Conservation (phyloP, 345 rosid genomes). For the Populus nigra region DNA sequence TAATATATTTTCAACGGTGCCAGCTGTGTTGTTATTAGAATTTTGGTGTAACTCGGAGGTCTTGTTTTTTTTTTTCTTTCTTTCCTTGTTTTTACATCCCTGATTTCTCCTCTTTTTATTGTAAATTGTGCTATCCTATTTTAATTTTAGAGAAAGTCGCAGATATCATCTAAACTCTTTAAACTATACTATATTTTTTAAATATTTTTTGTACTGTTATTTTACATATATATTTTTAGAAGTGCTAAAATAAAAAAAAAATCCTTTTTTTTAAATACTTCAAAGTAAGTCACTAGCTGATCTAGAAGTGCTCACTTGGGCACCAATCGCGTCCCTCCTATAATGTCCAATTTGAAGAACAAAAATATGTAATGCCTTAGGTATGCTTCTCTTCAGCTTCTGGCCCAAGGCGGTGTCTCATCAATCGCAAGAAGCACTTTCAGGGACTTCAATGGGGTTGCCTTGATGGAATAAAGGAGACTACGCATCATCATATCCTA, state of each 20-base stretch:
- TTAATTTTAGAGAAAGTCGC: no score
- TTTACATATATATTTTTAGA: no score
- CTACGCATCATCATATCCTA: not conserved
- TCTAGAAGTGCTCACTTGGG: not conserved
- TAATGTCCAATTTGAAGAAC: not conserved
- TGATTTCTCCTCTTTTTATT: fast-evolving
- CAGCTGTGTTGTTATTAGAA: no score
- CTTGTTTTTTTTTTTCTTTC: no score
- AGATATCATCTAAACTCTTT: no score
- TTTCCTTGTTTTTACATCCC: fast-evolving
- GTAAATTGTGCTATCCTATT: no score
- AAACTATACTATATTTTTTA: no score
- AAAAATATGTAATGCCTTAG: not conserved
- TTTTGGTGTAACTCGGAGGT: no score
- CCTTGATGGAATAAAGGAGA: not conserved
- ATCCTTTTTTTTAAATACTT: no score
- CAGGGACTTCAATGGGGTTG: not conserved
- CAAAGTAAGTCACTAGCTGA: not conserved
- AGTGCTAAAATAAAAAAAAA: no score
- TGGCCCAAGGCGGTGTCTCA: not conserved
- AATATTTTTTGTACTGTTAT: no score
- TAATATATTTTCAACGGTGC: no score
- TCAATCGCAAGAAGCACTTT: not conserved
- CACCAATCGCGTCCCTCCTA: not conserved
- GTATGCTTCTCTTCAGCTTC: not conserved